Evolutionary conservation across 2,329 filamentous ascomycete genomes (phyloP), one percentile per base, ranked within the genome.

Genomic region (Aspergillus tamarii): DNA sequence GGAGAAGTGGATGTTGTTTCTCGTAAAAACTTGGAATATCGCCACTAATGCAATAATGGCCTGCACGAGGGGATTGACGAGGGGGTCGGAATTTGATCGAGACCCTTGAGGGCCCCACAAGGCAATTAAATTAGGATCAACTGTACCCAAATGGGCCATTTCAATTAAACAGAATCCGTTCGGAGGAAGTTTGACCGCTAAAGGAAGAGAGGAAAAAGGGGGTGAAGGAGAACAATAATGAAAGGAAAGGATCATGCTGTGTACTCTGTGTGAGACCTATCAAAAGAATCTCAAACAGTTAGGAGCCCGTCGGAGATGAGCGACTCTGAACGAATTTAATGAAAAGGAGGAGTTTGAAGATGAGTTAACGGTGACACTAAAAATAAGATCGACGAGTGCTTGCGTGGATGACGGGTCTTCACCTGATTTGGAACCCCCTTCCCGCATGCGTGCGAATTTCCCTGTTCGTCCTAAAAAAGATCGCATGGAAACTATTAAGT

Each of bases 381-480:
- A 60, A 63, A 61, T 48, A 55, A 57, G 69, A 71, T 71, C 69
- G 66, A 63, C 69, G 58, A 52, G 46, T 59, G 69, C 64, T 71
- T 71, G 68, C 69, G 69, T 70, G 69, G 69, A 70, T 67, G 66
- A 69, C 67, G 67, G 66, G 66, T 57, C 61, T 60, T 59, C 57
- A 67, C 61, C 55, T 62, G 61, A 65, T 62, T 66, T 56, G 65
- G 66, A 41, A 53, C 60, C 46, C n/a, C 28, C n/a, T 52, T 57
- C 45, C 64, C 61, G 36, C 52, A 54, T 60, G 52, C 63, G 60
- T 64, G 55, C 36, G 46, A 41, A 60, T 53, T 55, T 45, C 48
- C 32, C 32, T 36, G 23, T 55, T 55, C 32, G 21, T 39, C 52
- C 32, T 26, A 39, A 55, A 39, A 21, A 8, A n/a, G 39, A 26